Percentiles rank a stretch among this genome's conserved stretches.
phyloP scores from a whole-genome alignment of 2,329 filamentous ascomycete species.

The Lachnellula arida region DNA sequence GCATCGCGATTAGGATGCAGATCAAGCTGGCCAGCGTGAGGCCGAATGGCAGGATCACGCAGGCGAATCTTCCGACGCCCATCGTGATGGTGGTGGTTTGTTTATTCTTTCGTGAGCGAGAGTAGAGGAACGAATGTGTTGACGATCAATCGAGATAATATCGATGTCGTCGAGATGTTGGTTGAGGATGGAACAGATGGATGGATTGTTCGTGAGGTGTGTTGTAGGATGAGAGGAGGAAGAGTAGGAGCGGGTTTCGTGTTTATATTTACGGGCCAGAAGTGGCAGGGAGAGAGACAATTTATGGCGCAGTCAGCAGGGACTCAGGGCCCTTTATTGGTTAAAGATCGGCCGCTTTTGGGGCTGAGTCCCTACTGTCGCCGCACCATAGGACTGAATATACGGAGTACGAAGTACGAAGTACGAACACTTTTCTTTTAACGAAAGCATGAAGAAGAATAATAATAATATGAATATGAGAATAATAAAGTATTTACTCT shows the following conservation, averaged over 20 bases:
- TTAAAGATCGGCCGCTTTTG: too few relatives aligned
- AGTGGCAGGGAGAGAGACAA: too few relatives aligned
- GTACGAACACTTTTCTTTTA: too few relatives aligned
- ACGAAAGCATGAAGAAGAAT: too few relatives aligned
- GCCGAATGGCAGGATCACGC: constrained; percentile 81
- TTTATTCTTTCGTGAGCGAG: neutral
- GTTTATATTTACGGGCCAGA: constrained; percentile 1
- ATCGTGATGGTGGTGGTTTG: constrained; percentile 38
- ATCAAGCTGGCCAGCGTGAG: constrained; percentile 75
- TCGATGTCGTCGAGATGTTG: neutral
- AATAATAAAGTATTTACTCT: too few relatives aligned
- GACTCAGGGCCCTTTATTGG: too few relatives aligned
- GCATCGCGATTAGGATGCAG: constrained; percentile 55
- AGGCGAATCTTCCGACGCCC: constrained; percentile 74
- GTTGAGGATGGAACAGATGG: neutral
- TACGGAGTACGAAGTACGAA: too few relatives aligned
- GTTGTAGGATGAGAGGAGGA: neutral
- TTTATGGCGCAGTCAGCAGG: too few relatives aligned
- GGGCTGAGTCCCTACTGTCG: too few relatives aligned
- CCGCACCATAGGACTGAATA: too few relatives aligned
- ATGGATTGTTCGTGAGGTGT: neutral
- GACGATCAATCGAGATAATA: neutral
- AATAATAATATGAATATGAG: too few relatives aligned
- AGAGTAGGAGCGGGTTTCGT: constrained; percentile 1
- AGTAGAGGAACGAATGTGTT: constrained; percentile 1